phyloP scores from a whole-genome alignment of 1,139 yeast species.

The Blastobotrys persicus region DNA sequence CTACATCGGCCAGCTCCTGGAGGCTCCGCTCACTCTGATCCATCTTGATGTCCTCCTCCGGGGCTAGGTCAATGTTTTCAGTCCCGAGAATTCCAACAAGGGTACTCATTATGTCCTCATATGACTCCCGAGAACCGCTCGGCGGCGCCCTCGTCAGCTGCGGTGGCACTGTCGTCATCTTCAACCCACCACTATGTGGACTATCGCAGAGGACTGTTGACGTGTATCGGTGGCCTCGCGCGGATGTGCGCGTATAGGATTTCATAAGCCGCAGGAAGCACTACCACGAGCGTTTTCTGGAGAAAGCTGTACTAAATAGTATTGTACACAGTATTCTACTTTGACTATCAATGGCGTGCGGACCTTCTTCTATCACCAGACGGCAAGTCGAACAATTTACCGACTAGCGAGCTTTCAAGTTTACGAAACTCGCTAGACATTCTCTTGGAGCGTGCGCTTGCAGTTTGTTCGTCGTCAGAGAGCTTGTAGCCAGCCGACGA shows the following conservation, averaged over 20 bases:
- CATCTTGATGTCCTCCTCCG: slow-evolving; percentile 10
- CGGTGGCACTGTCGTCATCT: slow-evolving; percentile 12
- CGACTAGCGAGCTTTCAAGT: slow-evolving; percentile 2
- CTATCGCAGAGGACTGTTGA: neutral
- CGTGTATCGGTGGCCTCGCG: neutral
- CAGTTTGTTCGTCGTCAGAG: neutral
- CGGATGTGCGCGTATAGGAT: slow-evolving; percentile 5
- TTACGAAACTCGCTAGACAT: slow-evolving; percentile 6
- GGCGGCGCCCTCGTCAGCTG: slow-evolving; percentile 11
- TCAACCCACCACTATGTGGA: slow-evolving; percentile 9
- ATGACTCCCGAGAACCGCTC: slow-evolving; percentile 7
- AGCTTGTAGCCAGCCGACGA: neutral
- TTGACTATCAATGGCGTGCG: neutral
- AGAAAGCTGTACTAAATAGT: neutral
- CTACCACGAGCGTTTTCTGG: slow-evolving; percentile 1
- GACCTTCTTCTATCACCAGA: neutral
- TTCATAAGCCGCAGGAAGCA: neutral
- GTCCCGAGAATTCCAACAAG: slow-evolving; percentile 22
- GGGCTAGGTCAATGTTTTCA: slow-evolving; percentile 19
- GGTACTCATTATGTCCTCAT: slow-evolving; percentile 2
- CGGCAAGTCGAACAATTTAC: slow-evolving; percentile 3
- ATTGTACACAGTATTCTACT: no score
- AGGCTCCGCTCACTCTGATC: slow-evolving; percentile 1
- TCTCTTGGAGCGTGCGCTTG: slow-evolving; percentile 1
- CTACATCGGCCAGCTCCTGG: slow-evolving; percentile 6